phyloP scores from a whole-genome alignment of 2,329 filamentous ascomycete genomes.

The Stagonosporopsis rhizophila region DNA sequence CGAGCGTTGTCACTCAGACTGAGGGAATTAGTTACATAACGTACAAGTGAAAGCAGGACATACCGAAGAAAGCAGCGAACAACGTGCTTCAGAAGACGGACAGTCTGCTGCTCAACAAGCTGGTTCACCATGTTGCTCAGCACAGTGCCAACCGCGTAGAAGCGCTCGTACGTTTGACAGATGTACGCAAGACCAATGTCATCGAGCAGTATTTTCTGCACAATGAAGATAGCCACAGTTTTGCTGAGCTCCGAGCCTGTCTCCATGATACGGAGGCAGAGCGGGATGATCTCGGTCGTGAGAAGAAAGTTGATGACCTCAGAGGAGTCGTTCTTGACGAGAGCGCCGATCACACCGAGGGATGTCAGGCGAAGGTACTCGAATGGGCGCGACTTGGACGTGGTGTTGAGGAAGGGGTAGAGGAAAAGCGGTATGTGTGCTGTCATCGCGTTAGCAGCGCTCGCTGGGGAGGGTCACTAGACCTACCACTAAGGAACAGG shows the following conservation, averaged over 20 bases:
- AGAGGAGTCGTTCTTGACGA: constrained; percentile 98
- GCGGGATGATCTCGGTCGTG: constrained; percentile 96
- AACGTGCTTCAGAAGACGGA: constrained; percentile 93
- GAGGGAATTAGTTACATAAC: constrained; percentile 24
- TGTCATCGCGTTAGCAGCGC: constrained; percentile 49
- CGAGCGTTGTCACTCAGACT: constrained; percentile 96
- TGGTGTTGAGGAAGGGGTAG: constrained; percentile 98
- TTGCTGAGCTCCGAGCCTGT: constrained; percentile 98
- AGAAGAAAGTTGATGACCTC: constrained; percentile 99
- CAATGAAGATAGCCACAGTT: constrained; percentile 98
- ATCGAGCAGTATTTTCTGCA: constrained; percentile 97
- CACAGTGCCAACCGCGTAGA: constrained; percentile 97
- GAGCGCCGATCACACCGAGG: constrained; percentile 91
- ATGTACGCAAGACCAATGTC: constrained; percentile 98
- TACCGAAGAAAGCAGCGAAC: constrained; percentile 96
- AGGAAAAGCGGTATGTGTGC: constrained; percentile 97
- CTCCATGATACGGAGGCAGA: constrained; percentile 98
- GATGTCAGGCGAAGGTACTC: constrained; percentile 97
- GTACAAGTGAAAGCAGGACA: constrained; percentile 40
- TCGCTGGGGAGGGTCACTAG: neutral
- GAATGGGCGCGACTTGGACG: constrained; percentile 95
- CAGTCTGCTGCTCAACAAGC: constrained; percentile 96
- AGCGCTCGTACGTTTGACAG: constrained; percentile 97
- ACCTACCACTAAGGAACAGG: constrained; percentile 85
- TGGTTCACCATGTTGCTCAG: constrained; percentile 99